Percentiles rank a stretch among this genome's conserved stretches.
Evolutionary conservation across 345 rosid species (phyloP).

Genomic region (Cardiospermum halicacabum): DNA sequence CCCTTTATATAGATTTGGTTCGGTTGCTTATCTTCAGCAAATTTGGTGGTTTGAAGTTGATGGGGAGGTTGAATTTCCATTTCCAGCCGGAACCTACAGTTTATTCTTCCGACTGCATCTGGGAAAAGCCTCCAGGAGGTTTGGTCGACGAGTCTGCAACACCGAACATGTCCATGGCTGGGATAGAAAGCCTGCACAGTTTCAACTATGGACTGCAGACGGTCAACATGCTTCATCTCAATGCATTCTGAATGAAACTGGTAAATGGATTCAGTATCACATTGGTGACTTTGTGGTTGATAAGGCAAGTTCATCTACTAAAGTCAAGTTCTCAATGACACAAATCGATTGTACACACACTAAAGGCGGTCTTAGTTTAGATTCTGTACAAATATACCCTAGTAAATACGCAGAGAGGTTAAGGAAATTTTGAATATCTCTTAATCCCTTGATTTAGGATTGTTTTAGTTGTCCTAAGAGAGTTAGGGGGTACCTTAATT

Average conservation of each 20-base stretch:
- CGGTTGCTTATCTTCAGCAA: conserved; percentile 88
- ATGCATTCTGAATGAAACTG: conserved; percentile 53
- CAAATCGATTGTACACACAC: conserved; percentile 99
- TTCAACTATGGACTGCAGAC: conserved; percentile 84
- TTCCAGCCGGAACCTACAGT: conserved; percentile 80
- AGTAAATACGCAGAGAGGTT: conserved; percentile 57
- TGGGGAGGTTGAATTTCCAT: conserved; percentile 87
- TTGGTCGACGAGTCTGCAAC: conserved; percentile 70
- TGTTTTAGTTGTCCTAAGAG: conserved; percentile 1
- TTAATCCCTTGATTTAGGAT: conserved; percentile 22
- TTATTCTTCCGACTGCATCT: conserved; percentile 79
- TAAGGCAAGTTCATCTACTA: conserved; percentile 26
- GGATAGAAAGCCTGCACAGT: conserved; percentile 78
- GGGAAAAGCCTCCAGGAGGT: conserved; percentile 55
- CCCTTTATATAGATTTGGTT: conserved; percentile 44
- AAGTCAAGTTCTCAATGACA: conserved; percentile 77
- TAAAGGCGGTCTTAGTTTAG: conserved; percentile 91
- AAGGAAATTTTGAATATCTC: conserved; percentile 41
- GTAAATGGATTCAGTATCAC: conserved; percentile 77
- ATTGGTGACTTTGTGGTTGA: conserved; percentile 73
- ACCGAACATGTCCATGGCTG: conserved; percentile 86
- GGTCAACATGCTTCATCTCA: conserved; percentile 78
- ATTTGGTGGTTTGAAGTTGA: conserved; percentile 96
- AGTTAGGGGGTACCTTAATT: conserved; percentile 17
- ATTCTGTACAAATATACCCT: conserved; percentile 72